Percentiles rank a stretch among this genome's conserved stretches.
These are phyloP conservation scores for Citrus hindsii DNA, from an alignment of 345 rosid species.

Conservation along the genomic window DNA sequence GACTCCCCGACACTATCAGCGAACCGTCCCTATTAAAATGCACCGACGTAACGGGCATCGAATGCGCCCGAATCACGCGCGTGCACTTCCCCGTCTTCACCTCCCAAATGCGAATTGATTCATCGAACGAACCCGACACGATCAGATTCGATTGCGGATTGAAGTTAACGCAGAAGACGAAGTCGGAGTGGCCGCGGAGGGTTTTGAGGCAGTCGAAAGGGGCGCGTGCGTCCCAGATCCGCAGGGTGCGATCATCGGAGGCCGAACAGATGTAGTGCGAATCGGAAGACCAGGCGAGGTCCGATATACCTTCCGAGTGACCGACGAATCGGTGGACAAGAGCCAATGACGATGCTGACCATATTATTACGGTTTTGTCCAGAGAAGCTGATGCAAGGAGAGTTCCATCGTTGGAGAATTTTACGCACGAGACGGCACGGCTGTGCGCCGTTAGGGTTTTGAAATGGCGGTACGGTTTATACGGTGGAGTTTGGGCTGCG, in stretches of 20 bases:
- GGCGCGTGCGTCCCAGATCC: conserved; percentile 89
- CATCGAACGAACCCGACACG: conserved; percentile 86
- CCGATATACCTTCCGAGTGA: conserved; percentile 75
- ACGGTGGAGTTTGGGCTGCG: conserved; percentile 24
- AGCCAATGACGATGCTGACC: conserved; percentile 61
- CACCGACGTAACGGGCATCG: conserved; percentile 76
- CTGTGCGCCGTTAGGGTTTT: conserved; percentile 63
- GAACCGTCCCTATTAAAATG: conserved; percentile 94
- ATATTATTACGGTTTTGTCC: conserved; percentile 75
- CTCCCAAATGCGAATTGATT: conserved; percentile 89
- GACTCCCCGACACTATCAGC: conserved; percentile 85
- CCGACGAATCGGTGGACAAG: conserved; percentile 66
- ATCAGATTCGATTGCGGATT: conserved; percentile 82
- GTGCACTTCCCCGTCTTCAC: conserved; percentile 80
- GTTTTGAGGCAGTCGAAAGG: conserved; percentile 85
- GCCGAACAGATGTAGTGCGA: conserved; percentile 96
- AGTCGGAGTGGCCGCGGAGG: conserved; percentile 69
- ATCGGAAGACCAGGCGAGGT: conserved; percentile 94
- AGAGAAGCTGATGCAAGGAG: conserved; percentile 88
- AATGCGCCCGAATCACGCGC: conserved; percentile 61
- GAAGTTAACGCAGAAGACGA: conserved; percentile 91
- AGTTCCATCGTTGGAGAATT: conserved; percentile 83
- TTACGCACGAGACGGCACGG: conserved; percentile 82
- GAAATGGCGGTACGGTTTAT: conserved; percentile 59
- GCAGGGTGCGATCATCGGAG: conserved; percentile 87